phyloP scores from a whole-genome alignment of 192 early-diverging fungal species.

The Coemansia biformis region DNA sequence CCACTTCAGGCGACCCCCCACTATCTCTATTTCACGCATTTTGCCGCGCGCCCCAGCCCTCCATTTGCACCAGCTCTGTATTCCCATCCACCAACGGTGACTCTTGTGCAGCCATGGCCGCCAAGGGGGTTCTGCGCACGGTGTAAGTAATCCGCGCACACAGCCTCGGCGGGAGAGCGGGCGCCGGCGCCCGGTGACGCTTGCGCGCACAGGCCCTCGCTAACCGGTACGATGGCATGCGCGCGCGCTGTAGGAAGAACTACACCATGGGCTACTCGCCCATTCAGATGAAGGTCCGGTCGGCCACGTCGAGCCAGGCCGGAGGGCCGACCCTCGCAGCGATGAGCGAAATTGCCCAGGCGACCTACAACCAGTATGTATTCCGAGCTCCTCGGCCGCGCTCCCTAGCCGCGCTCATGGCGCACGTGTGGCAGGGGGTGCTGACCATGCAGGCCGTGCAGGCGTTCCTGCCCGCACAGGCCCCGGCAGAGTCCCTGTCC shows the following conservation, averaged over 20 bases:
- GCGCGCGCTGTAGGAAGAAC: slow-evolving; percentile 72
- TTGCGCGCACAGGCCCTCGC: no score
- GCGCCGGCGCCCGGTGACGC: no score
- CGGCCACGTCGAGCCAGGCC: slow-evolving; percentile 74
- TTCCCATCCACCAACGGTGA: slow-evolving; percentile 15
- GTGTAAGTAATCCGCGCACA: slow-evolving; percentile 20
- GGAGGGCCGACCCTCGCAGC: slow-evolving; percentile 67
- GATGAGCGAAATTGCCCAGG: slow-evolving; percentile 83
- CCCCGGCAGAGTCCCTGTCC: no score
- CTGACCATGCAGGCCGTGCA: no score
- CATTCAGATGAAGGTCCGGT: slow-evolving; percentile 85
- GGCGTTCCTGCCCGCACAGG: no score
- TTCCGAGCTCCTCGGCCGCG: not conserved
- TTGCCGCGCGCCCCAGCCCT: not conserved
- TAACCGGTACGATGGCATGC: no score
- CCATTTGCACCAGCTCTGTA: slow-evolving; percentile 10
- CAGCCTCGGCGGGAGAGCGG: no score
- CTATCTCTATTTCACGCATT: not conserved
- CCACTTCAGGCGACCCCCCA: no score
- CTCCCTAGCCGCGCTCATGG: no score
- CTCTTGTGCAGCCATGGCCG: slow-evolving; percentile 14
- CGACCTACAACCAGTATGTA: slow-evolving; percentile 80
- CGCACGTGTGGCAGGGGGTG: no score
- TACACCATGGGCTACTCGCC: slow-evolving; percentile 88
- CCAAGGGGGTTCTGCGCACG: slow-evolving; percentile 36